phyloP scores from a whole-genome alignment of 352 stramenopile species.

The Globisporangium viniferum region DNA sequence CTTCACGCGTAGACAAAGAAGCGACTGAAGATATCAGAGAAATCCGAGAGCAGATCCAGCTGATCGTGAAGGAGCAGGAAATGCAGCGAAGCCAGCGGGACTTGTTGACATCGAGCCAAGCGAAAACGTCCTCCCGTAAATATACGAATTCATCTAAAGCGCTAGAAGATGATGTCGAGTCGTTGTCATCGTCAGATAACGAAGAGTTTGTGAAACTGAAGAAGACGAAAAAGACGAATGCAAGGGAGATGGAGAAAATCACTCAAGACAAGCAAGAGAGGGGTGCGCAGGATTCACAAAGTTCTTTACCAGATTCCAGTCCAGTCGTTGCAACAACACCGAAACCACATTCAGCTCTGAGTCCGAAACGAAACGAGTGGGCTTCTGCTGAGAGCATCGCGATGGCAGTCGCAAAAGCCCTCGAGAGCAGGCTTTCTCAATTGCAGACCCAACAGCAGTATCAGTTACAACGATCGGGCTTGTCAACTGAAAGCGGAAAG shows the following conservation, averaged over 20 bases:
- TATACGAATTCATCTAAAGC: neutral
- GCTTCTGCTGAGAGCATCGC: conserved; percentile 34
- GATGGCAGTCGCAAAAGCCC: conserved; percentile 32
- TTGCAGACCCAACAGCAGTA: conserved; percentile 3
- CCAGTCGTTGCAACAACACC: neutral
- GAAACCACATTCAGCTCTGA: neutral
- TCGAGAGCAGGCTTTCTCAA: conserved; percentile 34
- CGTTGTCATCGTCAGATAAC: conserved; percentile 15
- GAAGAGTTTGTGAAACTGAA: neutral
- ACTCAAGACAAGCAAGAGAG: neutral
- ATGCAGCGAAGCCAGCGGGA: conserved; percentile 7
- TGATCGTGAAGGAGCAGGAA: conserved; percentile 11
- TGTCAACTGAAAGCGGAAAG: neutral
- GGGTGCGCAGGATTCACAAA: neutral
- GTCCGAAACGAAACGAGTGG: conserved; percentile 8
- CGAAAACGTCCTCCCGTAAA: neutral
- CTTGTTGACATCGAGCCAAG: neutral
- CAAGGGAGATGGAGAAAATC: neutral
- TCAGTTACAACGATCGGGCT: neutral
- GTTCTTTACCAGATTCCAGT: neutral
- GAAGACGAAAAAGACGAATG: neutral
- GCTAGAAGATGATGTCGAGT: conserved; percentile 17
- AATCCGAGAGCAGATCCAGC: conserved; percentile 14
- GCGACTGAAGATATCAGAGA: conserved; percentile 6
- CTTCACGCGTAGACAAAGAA: neutral